Conservation (phyloP, 305 asterid genomes). For the Euphrasia arctica region DNA sequence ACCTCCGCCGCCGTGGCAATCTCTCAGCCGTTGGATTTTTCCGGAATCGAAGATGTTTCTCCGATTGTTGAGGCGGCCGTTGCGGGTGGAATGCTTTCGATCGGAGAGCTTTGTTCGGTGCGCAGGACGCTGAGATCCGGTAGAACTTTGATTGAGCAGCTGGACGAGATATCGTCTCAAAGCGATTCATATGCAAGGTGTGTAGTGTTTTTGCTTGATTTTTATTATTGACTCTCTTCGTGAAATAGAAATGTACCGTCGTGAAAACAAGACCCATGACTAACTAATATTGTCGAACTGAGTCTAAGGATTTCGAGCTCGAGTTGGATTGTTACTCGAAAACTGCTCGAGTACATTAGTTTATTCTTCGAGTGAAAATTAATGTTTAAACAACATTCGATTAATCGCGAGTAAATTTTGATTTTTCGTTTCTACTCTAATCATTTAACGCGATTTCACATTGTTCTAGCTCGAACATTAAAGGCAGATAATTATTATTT, state of each 20-base stretch:
- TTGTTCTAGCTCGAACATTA: too few species aligned
- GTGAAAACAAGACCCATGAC: background rate
- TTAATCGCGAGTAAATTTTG: too few species aligned
- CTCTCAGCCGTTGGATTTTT: conserved; percentile 64
- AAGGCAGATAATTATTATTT: too few species aligned
- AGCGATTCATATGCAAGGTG: conserved; percentile 48
- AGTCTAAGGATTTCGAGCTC: too few species aligned
- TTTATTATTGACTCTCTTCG: background rate
- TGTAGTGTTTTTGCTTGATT: conserved; percentile 19
- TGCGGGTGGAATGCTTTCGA: conserved; percentile 55
- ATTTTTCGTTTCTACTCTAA: too few species aligned
- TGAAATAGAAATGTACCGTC: background rate
- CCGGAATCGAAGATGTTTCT: conserved; percentile 76
- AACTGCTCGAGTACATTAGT: too few species aligned
- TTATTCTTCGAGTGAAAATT: too few species aligned
- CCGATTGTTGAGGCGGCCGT: conserved; percentile 52
- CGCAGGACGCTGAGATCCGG: conserved; percentile 57
- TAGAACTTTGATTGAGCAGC: conserved; percentile 66
- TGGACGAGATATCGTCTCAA: conserved; percentile 49
- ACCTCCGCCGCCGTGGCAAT: conserved; percentile 76
- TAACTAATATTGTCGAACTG: too few species aligned
- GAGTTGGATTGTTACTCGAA: too few species aligned
- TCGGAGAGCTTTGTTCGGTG: conserved; percentile 75
- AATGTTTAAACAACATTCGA: too few species aligned
- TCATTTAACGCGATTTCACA: too few species aligned